These are phyloP conservation scores for Ascochyta koolunga DNA, from an alignment of 2,329 filamentous ascomycete genomes.

Conservation along the genomic window DNA sequence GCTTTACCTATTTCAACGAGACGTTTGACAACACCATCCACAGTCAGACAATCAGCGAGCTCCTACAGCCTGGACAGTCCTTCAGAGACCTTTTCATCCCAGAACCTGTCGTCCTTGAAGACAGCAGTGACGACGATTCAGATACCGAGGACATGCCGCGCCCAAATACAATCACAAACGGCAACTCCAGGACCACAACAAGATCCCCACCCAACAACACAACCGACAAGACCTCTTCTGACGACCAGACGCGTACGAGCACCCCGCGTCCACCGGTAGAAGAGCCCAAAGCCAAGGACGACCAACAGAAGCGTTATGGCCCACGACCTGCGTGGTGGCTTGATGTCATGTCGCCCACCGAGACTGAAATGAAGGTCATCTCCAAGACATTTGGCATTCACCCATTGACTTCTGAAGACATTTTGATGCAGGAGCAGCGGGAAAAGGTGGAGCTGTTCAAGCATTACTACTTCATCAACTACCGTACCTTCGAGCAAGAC, in stretches of 20 bases:
- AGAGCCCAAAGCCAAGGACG: conserved; percentile 22
- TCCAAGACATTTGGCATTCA: conserved; percentile 95
- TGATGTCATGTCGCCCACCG: conserved; percentile 87
- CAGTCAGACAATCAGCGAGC: conserved; percentile 90
- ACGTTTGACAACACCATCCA: conserved; percentile 96
- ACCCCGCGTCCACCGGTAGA: conserved; percentile 58
- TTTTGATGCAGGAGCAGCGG: conserved; percentile 94
- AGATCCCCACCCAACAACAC: conserved; percentile 31
- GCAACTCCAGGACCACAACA: conserved; percentile 35
- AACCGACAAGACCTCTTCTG: conserved; percentile 45
- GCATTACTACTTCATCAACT: conserved; percentile 98
- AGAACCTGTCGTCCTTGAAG: conserved; percentile 71
- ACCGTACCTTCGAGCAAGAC: conserved; percentile 96
- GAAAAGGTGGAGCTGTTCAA: conserved; percentile 98
- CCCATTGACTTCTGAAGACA: conserved; percentile 92
- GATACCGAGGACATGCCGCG: conserved; percentile 56
- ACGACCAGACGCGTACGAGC: conserved; percentile 54
- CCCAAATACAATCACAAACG: conserved; percentile 30
- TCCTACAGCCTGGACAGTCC: conserved; percentile 81
- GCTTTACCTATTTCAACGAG: conserved; percentile 99
- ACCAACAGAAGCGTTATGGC: conserved; percentile 58
- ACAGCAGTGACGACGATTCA: conserved; percentile 69
- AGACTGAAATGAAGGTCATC: conserved; percentile 93
- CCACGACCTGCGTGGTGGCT: conserved; percentile 96
- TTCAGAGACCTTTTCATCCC: conserved; percentile 92